Conservation (phyloP, 108 stramenopile genomes). For the Pseudonitzschia pungens region DNA sequence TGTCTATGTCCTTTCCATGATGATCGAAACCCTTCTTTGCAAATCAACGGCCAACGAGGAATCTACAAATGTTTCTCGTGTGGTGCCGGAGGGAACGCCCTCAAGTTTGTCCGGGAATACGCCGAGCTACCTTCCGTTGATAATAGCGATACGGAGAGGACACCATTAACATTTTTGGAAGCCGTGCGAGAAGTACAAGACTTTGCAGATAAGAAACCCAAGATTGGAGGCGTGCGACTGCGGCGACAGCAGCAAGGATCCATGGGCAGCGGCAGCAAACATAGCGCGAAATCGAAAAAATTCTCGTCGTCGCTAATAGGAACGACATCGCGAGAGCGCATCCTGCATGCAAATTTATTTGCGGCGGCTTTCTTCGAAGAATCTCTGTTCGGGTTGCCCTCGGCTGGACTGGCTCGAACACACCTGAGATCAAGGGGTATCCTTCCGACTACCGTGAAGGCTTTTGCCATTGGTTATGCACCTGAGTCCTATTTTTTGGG, state of each 20-base stretch:
- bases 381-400: conserved; percentile 54
- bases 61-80: conserved; percentile 94
- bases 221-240: neutral
- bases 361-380: conserved; percentile 87
- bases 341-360: conserved; percentile 62
- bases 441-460: conserved; percentile 60
- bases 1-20: conserved; percentile 93
- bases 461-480: conserved; percentile 89
- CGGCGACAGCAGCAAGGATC: neutral
- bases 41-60: conserved; percentile 70
- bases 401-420: conserved; percentile 67
- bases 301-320: neutral
- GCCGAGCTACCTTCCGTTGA: conserved; percentile 23
- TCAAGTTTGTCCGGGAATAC: conserved; percentile 82
- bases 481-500: conserved; percentile 76
- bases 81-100: conserved; percentile 90
- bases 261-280: neutral
- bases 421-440: conserved; percentile 66
- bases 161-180: conserved; percentile 7
- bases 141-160: neutral
- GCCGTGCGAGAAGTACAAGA: conserved; percentile 1
- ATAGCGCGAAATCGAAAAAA: neutral
- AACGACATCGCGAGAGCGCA: conserved; percentile 32
- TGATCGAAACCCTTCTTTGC: conserved; percentile 84
- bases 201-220: neutral